A percentile compares a stretch with the other conserved stretches of the same genome.
These are phyloP conservation scores for Eucalyptus sideroxylon DNA, from an alignment of 345 rosid species.

Conservation along the genomic window DNA sequence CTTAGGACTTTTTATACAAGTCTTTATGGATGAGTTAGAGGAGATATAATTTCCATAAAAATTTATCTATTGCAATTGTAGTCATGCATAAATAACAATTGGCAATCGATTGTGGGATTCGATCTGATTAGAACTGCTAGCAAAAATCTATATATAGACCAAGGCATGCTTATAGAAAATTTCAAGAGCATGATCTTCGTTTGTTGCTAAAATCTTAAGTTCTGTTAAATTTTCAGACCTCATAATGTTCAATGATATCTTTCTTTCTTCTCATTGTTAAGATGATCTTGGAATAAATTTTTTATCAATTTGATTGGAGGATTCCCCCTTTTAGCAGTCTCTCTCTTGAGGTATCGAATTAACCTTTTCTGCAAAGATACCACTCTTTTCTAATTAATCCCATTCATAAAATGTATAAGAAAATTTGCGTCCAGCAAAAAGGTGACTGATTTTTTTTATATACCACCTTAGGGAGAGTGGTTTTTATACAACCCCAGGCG, in stretches of 20 bases:
- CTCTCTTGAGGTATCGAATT: not conserved
- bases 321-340: not conserved
- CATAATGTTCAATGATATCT: too few species aligned
- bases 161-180: not conserved
- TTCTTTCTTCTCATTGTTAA: not conserved
- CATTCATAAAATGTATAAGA: not conserved
- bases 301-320: not conserved
- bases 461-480: not conserved
- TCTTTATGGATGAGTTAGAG: too few species aligned
- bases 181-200: not conserved
- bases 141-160: not conserved
- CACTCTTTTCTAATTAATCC: not conserved
- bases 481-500: not conserved
- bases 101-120: too few species aligned
- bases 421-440: not conserved
- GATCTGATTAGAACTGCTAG: fast-evolving
- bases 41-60: too few species aligned
- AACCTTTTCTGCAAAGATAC: not conserved
- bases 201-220: not conserved
- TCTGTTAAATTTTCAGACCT: too few species aligned
- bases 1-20: too few species aligned
- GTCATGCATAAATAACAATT: too few species aligned
- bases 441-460: not conserved
- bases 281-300: not conserved
- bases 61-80: too few species aligned